Evolutionary conservation across 768 basidiomycete species (phyloP), one percentile per base, ranked within the genome.

Genomic region (Leccinum truebloodii): DNA sequence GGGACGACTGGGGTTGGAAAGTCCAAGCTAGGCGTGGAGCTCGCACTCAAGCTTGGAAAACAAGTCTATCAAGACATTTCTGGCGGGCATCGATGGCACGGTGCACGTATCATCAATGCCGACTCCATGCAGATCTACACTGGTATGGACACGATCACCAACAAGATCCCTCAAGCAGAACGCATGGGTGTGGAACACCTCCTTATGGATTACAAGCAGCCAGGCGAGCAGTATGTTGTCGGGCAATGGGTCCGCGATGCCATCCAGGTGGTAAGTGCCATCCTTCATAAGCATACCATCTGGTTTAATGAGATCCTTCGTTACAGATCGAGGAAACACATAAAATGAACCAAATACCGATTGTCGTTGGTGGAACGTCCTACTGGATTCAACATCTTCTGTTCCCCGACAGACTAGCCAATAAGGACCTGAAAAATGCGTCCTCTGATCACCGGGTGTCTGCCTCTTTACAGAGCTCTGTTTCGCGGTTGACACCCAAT

Each of bases 331-430:
- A 87, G 54, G 86, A 90, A 58, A 87, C 89, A 9, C 86, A 93
- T 67, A 63, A 65, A 41, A 77, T 81, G 60, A 73, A 81, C 3
- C 77, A 88, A 59, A 73, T 98, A 6, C 96, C 97, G 0, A 91
- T 99, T 58, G 79, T 96, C 7, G 95, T 96, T 51, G 97, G 97
- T 3, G 97, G 97, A 6, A 98, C 97, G 2, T 86, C 93, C 4
- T 99, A 99, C 71, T 99, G 95, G 89, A 91, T 96, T 26, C 96
- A 99, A 68, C 93, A 99, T 71, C 85, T 97, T 41, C 78, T 98
- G 13, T 98, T 98, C 69, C 92, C 95, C 0, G 86, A 88, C 68
- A 84, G 90, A 24, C 78, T 95, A 37, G 76, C 74, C 7, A 70
- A 66, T 24, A 67, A 73, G 18, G 65, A 75, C 14, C 57, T 69